A percentile compares a stretch with the other conserved stretches of the same genome.
phyloP scores from a whole-genome alignment of 139 green algal species.

The Edaphochlamys debaryana region DNA sequence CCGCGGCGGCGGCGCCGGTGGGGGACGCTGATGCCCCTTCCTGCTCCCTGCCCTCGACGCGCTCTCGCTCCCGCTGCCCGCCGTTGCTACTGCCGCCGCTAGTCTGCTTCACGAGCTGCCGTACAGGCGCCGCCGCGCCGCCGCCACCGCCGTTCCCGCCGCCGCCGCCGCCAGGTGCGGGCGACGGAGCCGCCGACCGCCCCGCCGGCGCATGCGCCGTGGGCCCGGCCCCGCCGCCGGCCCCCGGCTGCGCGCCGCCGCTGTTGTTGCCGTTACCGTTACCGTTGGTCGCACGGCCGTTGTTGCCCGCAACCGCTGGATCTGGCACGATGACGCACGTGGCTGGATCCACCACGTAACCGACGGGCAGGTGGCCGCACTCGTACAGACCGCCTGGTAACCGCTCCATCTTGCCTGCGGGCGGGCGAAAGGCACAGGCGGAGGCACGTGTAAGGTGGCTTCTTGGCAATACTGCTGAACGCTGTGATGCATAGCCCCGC shows the following conservation, averaged over 20 bases:
- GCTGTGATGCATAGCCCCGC: no score
- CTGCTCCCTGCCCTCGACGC: not conserved
- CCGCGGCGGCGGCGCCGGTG: not conserved
- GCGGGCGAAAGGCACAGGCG: no score
- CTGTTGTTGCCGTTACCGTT: not conserved
- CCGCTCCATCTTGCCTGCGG: slow-evolving; percentile 14
- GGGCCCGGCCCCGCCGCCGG: no score
- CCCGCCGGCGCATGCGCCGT: not conserved
- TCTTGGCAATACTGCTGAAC: no score
- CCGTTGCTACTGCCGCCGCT: slow-evolving; percentile 32
- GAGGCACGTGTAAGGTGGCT: no score
- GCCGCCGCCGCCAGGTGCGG: not conserved
- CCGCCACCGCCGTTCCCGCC: not conserved
- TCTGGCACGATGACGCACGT: not conserved
- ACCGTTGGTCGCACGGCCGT: no score
- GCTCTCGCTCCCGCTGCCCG: not conserved
- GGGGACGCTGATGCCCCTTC: slow-evolving; percentile 2
- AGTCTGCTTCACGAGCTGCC: slow-evolving; percentile 9
- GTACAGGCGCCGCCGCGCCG: not conserved
- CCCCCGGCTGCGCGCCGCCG: not conserved
- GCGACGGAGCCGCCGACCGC: slow-evolving; percentile 5
- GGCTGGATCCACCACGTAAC: slow-evolving; percentile 4
- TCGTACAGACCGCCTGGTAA: slow-evolving; percentile 35
- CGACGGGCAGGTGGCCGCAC: slow-evolving; percentile 14
- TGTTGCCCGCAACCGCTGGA: not conserved